Percentiles rank a stretch among this genome's conserved stretches.
Conservation (phyloP, 1,139 yeast species). For the Wickerhamiella pararugosa region DNA sequence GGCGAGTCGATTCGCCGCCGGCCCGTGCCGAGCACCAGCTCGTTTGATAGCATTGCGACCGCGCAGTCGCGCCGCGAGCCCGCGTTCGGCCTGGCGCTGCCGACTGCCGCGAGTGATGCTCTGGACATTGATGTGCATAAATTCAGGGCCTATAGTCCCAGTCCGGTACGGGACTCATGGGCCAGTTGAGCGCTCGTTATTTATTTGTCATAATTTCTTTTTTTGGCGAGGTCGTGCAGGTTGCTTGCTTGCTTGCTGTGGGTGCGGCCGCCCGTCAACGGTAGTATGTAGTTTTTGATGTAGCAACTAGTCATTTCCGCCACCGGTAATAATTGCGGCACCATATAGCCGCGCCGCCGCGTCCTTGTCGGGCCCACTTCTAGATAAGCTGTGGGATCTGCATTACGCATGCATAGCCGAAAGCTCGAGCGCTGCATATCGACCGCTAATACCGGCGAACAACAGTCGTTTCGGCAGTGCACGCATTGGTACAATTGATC, state of each 20-base stretch:
- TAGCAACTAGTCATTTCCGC: background rate
- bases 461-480: too few species aligned
- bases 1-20: background rate
- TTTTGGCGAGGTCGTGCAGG: background rate
- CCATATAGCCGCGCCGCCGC: too few species aligned
- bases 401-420: too few species aligned
- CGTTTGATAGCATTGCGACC: background rate
- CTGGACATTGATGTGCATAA: conserved; percentile 4
- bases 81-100: background rate
- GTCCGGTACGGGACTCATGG: background rate
- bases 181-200: background rate
- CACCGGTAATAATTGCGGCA: too few species aligned
- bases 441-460: too few species aligned
- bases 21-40: conserved; percentile 1
- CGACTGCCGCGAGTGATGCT: background rate
- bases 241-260: background rate
- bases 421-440: too few species aligned
- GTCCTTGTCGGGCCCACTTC: too few species aligned
- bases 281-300: background rate
- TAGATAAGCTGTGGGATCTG: too few species aligned
- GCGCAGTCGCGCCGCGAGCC: background rate
- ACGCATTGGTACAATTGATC: too few species aligned
- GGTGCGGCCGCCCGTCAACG: background rate
- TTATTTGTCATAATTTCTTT: background rate
- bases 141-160: background rate